Percentiles rank a stretch among this genome's conserved stretches.
Evolutionary conservation across 352 stramenopile genomes (phyloP).

Genomic region (Phytophthora capsici): DNA sequence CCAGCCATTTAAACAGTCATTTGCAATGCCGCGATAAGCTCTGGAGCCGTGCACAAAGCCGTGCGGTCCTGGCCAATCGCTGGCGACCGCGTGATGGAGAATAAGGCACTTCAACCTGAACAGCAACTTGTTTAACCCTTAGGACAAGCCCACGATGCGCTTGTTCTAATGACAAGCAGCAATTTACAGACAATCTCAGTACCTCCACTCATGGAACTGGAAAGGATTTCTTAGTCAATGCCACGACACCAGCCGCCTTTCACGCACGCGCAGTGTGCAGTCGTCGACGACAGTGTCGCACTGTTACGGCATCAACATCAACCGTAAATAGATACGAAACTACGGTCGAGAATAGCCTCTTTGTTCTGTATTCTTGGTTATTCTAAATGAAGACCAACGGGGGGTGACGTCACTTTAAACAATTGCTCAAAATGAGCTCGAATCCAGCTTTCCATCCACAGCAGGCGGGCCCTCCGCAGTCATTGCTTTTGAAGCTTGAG

Average conservation of each 20-base stretch:
- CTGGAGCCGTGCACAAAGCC: conserved; percentile 6
- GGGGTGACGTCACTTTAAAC: too few relatives aligned
- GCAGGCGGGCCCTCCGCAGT: not conserved
- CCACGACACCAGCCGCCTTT: conserved; percentile 3
- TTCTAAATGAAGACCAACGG: too few relatives aligned
- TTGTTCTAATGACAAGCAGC: too few relatives aligned
- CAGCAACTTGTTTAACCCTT: too few relatives aligned
- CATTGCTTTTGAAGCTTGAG: not conserved
- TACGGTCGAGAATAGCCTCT: too few relatives aligned
- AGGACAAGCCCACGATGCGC: not conserved
- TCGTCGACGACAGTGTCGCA: not conserved
- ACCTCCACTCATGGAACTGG: too few relatives aligned
- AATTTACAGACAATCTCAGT: too few relatives aligned
- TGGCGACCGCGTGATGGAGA: conserved; percentile 8
- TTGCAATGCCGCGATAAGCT: conserved; percentile 21
- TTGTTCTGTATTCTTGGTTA: too few relatives aligned
- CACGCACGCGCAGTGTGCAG: conserved; percentile 1
- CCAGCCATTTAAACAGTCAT: not conserved
- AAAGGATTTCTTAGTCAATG: not conserved
- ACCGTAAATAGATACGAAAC: too few relatives aligned
- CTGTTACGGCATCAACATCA: not conserved
- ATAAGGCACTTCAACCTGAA: conserved; percentile 14
- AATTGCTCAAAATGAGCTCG: too few relatives aligned
- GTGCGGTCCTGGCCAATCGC: conserved; percentile 3
- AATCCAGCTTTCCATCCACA: not conserved